Evolutionary conservation across 805 yeast genomes (phyloP), one percentile per base, ranked within the genome.

Genomic region (baker's yeast (Saccharomyces cerevisiae)): DNA sequence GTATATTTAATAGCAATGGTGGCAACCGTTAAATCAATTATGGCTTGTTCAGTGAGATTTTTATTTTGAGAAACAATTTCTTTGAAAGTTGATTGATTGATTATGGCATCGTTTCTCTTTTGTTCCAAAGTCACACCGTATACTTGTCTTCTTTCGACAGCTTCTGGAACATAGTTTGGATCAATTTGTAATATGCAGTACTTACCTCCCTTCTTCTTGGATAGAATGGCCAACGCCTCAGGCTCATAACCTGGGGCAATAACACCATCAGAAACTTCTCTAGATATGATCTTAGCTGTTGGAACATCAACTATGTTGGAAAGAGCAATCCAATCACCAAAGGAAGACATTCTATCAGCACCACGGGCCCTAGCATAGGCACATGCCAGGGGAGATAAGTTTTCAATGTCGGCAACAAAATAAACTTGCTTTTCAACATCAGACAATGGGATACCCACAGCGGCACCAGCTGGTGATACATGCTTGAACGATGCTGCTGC

Each of bases 361-460:
- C 99, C 99, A 75, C 99, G 87, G 54, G 99, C 99, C 77, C 98
- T 87, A 36, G 98, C 98, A 69, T 92, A 92, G 57, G 99, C 99
- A 69, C 85, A 85, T 60, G 99, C 99, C 69, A 94, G 79, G 54
- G 98, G 98, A 13, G 97, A 88, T 71, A 92, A 78, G 79, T 91
- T 89, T 74, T 89, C 96, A 67, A 91, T 89, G 72, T 89, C 97
- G 63, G 83, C 84, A 61, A 92, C 98, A 70, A 92, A 92, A 80
- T 92, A 92, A 59, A 92, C 82, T 74, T 91, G 85, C 82, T 90
- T 91, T 79, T 92, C 99, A 59, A 84, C 77, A 53, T 91, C 98
- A 49, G 85, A 70, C 65, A 92, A 79, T 59, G 98, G 98, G 64
- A 91, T 76, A 64, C 98, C 99, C 55, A 92, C 97, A 53, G 99